Evolutionary conservation across 805 yeast genomes (phyloP).

Genomic region (Yarrowia sp.): DNA sequence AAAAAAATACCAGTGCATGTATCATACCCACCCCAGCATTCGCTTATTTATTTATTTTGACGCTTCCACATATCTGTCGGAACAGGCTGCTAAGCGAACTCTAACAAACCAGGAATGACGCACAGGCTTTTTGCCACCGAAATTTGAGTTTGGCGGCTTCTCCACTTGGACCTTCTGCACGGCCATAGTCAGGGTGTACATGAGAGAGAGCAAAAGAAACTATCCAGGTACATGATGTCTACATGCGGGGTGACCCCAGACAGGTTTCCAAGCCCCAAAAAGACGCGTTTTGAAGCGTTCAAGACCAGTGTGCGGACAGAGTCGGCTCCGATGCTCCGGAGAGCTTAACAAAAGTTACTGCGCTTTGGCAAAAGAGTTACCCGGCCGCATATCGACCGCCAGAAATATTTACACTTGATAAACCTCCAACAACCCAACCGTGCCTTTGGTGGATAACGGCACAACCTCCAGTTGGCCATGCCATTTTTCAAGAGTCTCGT

Average conservation of each 20-base stretch:
- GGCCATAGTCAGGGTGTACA: not conserved
- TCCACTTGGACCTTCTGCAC: not conserved
- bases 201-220: not conserved
- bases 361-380: not conserved
- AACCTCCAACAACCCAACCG: not conserved
- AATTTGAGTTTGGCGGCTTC: not conserved
- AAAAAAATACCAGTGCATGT: no score
- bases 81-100: not conserved
- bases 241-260: not conserved
- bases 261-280: not conserved
- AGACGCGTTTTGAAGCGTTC: not conserved
- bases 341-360: not conserved
- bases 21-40: no score
- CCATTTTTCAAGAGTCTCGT: slow-evolving; percentile 14
- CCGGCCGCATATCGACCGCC: slow-evolving; percentile 8
- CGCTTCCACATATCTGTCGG: not conserved
- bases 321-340: slow-evolving; percentile 3
- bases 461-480: not conserved
- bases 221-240: not conserved
- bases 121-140: not conserved
- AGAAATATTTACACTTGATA: not conserved
- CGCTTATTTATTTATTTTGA: no score
- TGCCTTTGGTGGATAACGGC: not conserved
- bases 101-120: not conserved
- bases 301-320: not conserved